Base-by-base conservation (phyloP, 352 stramenopile species). In the Hyaloperonospora brassicae region DNA sequence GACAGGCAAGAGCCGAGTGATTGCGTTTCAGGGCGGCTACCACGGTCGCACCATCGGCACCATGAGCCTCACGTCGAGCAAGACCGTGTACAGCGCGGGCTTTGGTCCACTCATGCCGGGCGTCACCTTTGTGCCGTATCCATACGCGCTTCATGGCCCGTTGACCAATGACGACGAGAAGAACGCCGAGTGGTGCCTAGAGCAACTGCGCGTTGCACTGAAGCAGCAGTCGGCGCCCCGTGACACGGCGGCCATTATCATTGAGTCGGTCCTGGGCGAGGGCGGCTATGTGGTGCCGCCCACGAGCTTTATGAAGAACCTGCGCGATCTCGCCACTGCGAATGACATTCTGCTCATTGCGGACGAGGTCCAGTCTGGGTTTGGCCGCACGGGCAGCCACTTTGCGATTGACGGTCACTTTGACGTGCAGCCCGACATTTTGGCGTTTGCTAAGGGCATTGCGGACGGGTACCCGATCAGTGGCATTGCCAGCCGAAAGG, bases 381-480 rank as follows among this genome's bases (percentile, higher is more conserved):
- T 95, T 61, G 91, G 74, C 25, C 78, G 88, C 35, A 96, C 86
- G 25, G 88, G 86, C 34, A 76, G 84, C 27, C 82, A 92, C 67
- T 96, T 92, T 64, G 86, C 89, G 34, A 89, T 93, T 34, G 66
- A 96, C 59, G 70, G 89, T 52, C 66, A 93, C 60, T 83, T 83
- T 46, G 72, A 93, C 54, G 76, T 96, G 2, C 64, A 84, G 35
- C 89, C 92, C 14, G 92, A 98, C 63, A 95, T 98, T 53, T 59
- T 97, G 31, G 75, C 90, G 21, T 96, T 96, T 65, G 92, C 92
- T 58, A 98, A 98, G 69, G 89, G 89, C 22, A 95, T 98, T 59
- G 92, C 87, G 2, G 89, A 86, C 48, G 92, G 92, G 6, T 96
- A 95, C 59, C 92, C 92, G 30, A 71, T 97, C 25, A 94, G 86